phyloP scores from a whole-genome alignment of 148 eudicot genomes.

The Cornus suecica region DNA sequence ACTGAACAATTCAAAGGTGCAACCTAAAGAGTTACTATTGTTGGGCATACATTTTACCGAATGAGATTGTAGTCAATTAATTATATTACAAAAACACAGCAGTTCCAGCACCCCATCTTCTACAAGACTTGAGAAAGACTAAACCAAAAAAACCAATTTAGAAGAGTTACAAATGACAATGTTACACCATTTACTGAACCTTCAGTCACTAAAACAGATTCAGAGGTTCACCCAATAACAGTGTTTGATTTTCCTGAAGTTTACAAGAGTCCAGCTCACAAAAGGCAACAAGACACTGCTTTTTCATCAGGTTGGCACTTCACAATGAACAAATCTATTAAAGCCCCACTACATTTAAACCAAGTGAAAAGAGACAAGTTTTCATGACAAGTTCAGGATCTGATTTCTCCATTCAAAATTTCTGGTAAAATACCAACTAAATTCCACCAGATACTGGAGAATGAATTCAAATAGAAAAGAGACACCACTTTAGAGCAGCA shows the following conservation, averaged over 20 bases:
- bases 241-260: constrained; percentile 17
- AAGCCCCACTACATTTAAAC: too few relatives aligned
- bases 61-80: too few relatives aligned
- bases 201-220: constrained; percentile 6
- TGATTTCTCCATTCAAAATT: too few relatives aligned
- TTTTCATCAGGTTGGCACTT: constrained; percentile 9
- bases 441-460: not conserved
- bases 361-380: not conserved
- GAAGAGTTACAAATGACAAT: not conserved
- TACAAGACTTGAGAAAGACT: not conserved
- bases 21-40: too few relatives aligned
- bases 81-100: not conserved
- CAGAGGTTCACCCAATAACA: constrained; percentile 28
- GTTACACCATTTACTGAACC: constrained; percentile 29
- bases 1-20: not conserved
- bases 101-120: not conserved
- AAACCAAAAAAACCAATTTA: not conserved
- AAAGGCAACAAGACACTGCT: constrained; percentile 7
- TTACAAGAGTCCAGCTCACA: constrained; percentile 16
- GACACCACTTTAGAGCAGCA: too few relatives aligned
- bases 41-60: too few relatives aligned
- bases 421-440: not conserved
- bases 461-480: too few relatives aligned
- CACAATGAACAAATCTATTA: not conserved
- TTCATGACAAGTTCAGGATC: not conserved